Conservation (phyloP, 331 rosid species). For the Prunus yedoensis region DNA sequence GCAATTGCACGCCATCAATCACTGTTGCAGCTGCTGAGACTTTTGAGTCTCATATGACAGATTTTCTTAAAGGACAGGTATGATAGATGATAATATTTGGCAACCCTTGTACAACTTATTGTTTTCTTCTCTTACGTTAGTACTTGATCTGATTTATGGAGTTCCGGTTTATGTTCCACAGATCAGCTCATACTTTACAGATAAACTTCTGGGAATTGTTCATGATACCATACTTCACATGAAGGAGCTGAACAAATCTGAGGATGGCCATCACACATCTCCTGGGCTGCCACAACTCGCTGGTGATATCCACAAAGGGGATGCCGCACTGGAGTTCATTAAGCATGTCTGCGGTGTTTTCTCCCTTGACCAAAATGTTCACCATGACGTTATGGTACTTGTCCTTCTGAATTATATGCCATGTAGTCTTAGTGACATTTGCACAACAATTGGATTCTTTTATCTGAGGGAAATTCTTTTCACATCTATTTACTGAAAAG, state of each 20-base stretch:
- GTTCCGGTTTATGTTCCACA: conserved; percentile 35
- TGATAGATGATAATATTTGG: conserved; percentile 24
- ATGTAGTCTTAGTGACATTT: background rate
- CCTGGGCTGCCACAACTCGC: conserved; percentile 46
- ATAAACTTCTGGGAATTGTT: conserved; percentile 74
- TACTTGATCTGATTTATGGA: conserved; percentile 6
- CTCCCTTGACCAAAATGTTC: conserved; percentile 78
- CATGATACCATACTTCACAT: conserved; percentile 68
- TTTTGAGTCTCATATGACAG: conserved; percentile 66
- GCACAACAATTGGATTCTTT: background rate
- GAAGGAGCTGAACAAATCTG: conserved; percentile 60
- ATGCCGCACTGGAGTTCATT: conserved; percentile 86
- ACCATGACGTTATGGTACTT: conserved; percentile 73
- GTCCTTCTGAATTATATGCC: conserved; percentile 10
- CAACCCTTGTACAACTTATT: conserved; percentile 16
- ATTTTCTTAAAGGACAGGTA: conserved; percentile 82
- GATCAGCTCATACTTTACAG: conserved; percentile 81
- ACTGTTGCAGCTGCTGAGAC: conserved; percentile 70
- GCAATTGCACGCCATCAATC: conserved; percentile 76
- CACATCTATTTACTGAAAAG: background rate
- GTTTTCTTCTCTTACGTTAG: conserved; percentile 18
- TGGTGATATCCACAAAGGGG: conserved; percentile 62
- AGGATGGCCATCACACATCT: conserved; percentile 39
- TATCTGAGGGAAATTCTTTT: background rate
- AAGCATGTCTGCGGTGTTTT: conserved; percentile 80